Evolutionary conservation across 1,284 basidiomycete species (phyloP), one percentile per base, ranked within the genome.

Genomic region (Sporisorium reilianum): DNA sequence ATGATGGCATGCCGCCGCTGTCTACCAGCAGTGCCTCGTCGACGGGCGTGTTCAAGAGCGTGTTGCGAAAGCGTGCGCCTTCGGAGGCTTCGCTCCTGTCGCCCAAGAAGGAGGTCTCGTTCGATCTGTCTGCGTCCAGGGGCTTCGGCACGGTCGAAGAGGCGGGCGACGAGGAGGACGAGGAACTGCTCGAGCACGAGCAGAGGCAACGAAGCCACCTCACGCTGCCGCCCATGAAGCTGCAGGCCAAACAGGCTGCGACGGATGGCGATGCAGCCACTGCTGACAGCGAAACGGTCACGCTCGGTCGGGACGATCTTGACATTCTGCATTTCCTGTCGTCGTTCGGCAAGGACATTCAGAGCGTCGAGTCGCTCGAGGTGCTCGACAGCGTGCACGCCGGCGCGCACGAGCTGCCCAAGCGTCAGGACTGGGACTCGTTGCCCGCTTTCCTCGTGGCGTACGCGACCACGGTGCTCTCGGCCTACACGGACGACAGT

Each of bases 281-380:
- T 14, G 22, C n/a, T 22, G 26, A 25, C 11, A 48, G 22, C 30
- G 10, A 34, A 10, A 34, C 25, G 14, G 30, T 50, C 14, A 34
- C 25, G 14, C 38, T 50, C 14, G 38, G 50, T 22, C 60, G 57
- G 44, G 73, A 78, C 26, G 75, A 79, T 42, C 36, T 63, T 16
- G 69, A 79, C 42, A 69, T 79, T 20, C 8, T 57, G 32, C 42
- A 44, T 8, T 79, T 76, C 68, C 63, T 79, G 12, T 49, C 60
- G 2, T 38, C 62, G 16, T 79, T 78, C 20, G 78, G 76, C 25
- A 55, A 63, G n/a, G 46, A 74, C 18, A 25, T 79, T 10, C 32
- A 61, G 30, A 53, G 42, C n/a, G 67, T 77, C 36, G 56, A 68
- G 28, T 69, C 74, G 55, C 50, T 59, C n/a, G 76, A 64, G 48